Evolutionary conservation across 2,329 filamentous ascomycete species (phyloP).

Genomic region (Truncatella angustata): DNA sequence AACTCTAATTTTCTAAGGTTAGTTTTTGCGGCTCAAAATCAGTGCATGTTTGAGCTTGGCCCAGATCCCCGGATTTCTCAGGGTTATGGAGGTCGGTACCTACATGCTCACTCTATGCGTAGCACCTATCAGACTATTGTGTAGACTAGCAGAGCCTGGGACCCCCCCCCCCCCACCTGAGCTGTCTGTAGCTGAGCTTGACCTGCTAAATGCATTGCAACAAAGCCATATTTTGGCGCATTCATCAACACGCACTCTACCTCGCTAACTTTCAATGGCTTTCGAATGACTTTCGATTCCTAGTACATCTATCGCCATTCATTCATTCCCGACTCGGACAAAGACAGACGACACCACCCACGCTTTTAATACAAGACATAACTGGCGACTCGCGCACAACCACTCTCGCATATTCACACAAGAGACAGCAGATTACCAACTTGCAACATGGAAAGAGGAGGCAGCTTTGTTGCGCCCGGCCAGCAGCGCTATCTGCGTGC

Average conservation of each 20-base stretch:
- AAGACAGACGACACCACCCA: not conserved
- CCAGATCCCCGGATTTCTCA: conserved; percentile 1
- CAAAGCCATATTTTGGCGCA: not conserved
- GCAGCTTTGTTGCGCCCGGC: conserved; percentile 68
- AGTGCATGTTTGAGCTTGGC: not conserved
- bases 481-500: conserved; percentile 87
- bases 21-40: not conserved
- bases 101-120: no score
- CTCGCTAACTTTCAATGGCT: not conserved
- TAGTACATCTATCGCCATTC: no score
- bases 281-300: not conserved
- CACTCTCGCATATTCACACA: no score
- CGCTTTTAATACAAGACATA: no score
- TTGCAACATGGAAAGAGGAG: conserved; percentile 6
- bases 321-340: not conserved
- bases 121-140: no score
- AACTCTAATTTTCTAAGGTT: no score
- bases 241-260: no score
- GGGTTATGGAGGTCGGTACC: no score
- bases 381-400: no score
- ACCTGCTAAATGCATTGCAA: not conserved
- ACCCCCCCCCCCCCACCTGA: no score
- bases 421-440: not conserved
- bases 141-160: no score
- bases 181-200: no score